Conservation (phyloP, 768 basidiomycete genomes). For the Pleurotus giganteus region DNA sequence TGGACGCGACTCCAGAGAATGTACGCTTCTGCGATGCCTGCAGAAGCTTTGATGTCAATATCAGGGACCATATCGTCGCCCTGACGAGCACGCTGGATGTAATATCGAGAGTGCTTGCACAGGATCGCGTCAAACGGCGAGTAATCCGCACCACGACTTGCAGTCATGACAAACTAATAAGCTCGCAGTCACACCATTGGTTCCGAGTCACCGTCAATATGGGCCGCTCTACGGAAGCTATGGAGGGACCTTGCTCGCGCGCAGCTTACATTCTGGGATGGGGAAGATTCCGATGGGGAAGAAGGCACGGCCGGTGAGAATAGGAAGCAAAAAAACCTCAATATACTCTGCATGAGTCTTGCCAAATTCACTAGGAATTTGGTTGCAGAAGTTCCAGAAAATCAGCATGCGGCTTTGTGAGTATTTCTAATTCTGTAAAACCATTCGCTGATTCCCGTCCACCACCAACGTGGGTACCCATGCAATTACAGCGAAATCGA, state of each 20-base stretch:
- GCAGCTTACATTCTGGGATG: constrained; percentile 52
- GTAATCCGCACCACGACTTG: background rate
- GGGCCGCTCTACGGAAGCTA: constrained; percentile 50
- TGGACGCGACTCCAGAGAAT: constrained; percentile 20
- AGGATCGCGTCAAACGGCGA: constrained; percentile 38
- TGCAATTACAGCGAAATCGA: constrained; percentile 58
- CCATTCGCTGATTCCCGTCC: too few species aligned
- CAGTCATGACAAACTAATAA: background rate
- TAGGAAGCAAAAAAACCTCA: constrained; percentile 30
- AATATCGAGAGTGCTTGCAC: constrained; percentile 50
- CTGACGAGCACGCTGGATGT: constrained; percentile 45
- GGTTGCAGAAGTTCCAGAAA: constrained; percentile 69
- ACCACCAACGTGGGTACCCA: background rate
- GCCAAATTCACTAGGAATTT: constrained; percentile 84
- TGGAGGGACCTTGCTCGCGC: constrained; percentile 54
- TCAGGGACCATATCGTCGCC: constrained; percentile 26
- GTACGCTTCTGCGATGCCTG: constrained; percentile 41
- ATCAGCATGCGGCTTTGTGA: constrained; percentile 75
- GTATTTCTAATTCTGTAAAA: constrained; percentile 29
- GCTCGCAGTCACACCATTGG: constrained; percentile 33
- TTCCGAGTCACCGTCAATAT: constrained; percentile 39
- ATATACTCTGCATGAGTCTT: constrained; percentile 44
- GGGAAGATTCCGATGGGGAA: constrained; percentile 42
- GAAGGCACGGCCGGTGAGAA: constrained; percentile 20
- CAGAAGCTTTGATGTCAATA: constrained; percentile 37